Evolutionary conservation across 768 basidiomycete genomes (phyloP).

Genomic region (Mrakia blollopis): DNA sequence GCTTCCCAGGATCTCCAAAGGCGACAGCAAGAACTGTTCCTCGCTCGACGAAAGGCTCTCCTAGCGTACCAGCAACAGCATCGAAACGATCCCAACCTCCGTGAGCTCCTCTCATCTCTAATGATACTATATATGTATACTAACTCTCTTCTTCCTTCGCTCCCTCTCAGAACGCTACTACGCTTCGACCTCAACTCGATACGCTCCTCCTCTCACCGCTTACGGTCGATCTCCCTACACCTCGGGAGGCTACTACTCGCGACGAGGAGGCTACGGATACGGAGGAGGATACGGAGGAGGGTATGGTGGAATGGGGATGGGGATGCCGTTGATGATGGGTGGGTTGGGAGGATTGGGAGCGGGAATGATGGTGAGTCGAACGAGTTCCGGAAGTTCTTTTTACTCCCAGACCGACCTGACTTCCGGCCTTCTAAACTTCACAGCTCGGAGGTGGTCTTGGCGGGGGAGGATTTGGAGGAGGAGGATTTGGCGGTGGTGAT

Average conservation of each 20-base stretch:
- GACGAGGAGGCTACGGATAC: slow-evolving; percentile 2
- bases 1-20: slow-evolving; percentile 17
- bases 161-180: slow-evolving; percentile 17
- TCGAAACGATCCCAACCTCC: slow-evolving; percentile 3
- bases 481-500: slow-evolving; percentile 15
- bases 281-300: not conserved
- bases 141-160: not conserved
- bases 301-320: not conserved
- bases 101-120: not conserved
- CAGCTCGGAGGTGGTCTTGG: slow-evolving; percentile 8
- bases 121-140: too few relatives aligned
- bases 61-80: not conserved
- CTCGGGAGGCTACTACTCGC: slow-evolving; percentile 15
- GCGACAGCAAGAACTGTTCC: slow-evolving; percentile 17
- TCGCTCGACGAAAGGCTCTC: slow-evolving; percentile 24
- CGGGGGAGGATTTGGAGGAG: slow-evolving; percentile 29
- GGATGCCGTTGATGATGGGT: not conserved
- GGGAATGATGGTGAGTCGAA: slow-evolving; percentile 20
- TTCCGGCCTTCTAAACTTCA: too few relatives aligned
- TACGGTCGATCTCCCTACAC: not conserved
- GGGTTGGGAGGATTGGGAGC: slow-evolving; percentile 21
- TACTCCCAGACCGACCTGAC: not conserved
- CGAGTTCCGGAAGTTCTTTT: not conserved
- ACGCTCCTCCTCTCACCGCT: slow-evolving; percentile 11
- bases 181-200: not conserved